Conservation (phyloP, 169 alveolate species). For the Perkinsus olseni region DNA sequence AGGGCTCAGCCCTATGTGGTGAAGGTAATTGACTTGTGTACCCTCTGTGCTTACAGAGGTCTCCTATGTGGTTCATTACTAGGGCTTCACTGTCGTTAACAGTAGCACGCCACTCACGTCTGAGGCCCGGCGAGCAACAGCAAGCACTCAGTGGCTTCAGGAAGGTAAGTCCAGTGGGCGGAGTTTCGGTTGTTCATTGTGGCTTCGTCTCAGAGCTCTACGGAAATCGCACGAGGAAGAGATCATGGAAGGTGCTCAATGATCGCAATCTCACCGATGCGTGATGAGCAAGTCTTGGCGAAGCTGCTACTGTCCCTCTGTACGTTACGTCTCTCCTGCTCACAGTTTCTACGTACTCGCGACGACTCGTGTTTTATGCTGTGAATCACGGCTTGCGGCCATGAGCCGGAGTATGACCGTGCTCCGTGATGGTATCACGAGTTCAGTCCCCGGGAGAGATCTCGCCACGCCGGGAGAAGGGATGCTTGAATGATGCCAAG, state of each 20-base stretch:
- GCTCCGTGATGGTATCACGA: not conserved
- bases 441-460: too few species aligned
- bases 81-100: not conserved
- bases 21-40: not conserved
- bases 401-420: not conserved
- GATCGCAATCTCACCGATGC: not conserved
- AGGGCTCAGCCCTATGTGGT: not conserved
- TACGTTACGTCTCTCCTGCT: not conserved
- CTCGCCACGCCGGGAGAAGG: too few species aligned
- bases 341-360: not conserved
- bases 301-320: not conserved
- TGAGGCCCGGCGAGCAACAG: not conserved
- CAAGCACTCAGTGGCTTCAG: not conserved
- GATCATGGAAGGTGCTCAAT: not conserved
- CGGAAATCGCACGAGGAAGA: not conserved
- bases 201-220: not conserved
- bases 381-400: not conserved
- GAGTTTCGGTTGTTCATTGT: not conserved
- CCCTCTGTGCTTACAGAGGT: too few species aligned
- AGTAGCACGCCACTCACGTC: not conserved
- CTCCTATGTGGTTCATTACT: not conserved
- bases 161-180: not conserved
- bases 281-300: not conserved
- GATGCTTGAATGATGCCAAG: too few species aligned
- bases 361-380: not conserved